A percentile compares a stretch with the other conserved stretches of the same genome.
These are phyloP conservation scores for Paxillus ammoniavirescens DNA, from an alignment of 768 basidiomycete species.

Conservation along the genomic window DNA sequence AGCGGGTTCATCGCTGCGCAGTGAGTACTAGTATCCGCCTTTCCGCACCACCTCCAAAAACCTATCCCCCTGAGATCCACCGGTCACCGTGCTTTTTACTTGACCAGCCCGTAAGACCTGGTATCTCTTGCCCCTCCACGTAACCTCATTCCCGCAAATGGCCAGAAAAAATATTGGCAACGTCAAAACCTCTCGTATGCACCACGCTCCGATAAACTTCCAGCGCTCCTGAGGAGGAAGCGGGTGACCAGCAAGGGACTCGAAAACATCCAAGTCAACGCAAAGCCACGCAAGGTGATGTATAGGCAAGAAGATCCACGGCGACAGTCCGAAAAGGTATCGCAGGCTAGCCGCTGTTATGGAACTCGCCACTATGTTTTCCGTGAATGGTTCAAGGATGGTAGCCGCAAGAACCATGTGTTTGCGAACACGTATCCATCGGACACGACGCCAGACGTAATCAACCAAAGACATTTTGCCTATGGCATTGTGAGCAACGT, in stretches of 20 bases:
- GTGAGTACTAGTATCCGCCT: conserved; percentile 8
- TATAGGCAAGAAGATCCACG: conserved; percentile 51
- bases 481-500: conserved; percentile 85
- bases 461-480: conserved; percentile 83
- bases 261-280: conserved; percentile 82
- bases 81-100: conserved; percentile 37
- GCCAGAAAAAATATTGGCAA: conserved; percentile 88
- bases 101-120: conserved; percentile 73
- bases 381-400: conserved; percentile 89
- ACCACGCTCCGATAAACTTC: conserved; percentile 77
- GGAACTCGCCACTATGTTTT: conserved; percentile 69
- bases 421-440: conserved; percentile 97
- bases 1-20: conserved; percentile 13
- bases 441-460: conserved; percentile 85
- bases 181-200: conserved; percentile 73
- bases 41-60: conserved; percentile 25
- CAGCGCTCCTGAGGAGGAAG: conserved; percentile 47
- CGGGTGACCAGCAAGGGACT: conserved; percentile 68
- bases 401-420: conserved; percentile 89
- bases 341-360: conserved; percentile 58
- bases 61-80: conserved; percentile 14
- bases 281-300: conserved; percentile 72
- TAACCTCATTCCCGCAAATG: conserved; percentile 76
- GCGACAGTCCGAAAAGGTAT: conserved; percentile 49
- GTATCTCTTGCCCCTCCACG: conserved; percentile 86